Base-by-base conservation (phyloP, 2,329 filamentous ascomycete species). In the Apiospora marii region DNA sequence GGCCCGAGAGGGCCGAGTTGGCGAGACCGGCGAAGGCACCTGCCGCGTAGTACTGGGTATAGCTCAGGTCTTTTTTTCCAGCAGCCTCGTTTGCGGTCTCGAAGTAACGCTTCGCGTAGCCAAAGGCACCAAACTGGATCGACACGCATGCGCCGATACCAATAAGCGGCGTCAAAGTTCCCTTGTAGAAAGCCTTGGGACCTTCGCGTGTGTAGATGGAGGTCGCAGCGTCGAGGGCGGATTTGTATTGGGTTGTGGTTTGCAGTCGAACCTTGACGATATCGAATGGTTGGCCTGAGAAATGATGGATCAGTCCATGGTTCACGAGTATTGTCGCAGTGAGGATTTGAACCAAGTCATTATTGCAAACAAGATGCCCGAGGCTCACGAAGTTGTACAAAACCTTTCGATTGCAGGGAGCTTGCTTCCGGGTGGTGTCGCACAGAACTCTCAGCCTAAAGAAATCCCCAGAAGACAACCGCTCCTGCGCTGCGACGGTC, bases 241-340 rank as follows among this genome's bases (percentile, higher is more conserved):
- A 92, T 70, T 90, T 88, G 87, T 98, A 97, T 77, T 94, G 90
- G 30, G 89, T 91, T 71, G 93, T 93, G 22, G 96, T 99, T 84
- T 99, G 96, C 68, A 99, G 89, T 72, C 96, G 94, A 79, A 99
- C 96, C 86, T 99, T 99, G 86, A 99, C 92, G 76, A 98, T 98
- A 87, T 98, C 96, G 81, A 92, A 92, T 73, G 90, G 91, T 82
- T 92, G 91, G 79, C 91, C 90, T 92, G 79, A 24, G 58, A 16
- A 34, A 51, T 68, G 67, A 37, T 12, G 41, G 13, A 51, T 75
- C 73, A 70, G 72, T 34, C 37, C 14, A 24, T 43, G 49, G 70
- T 48, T 19, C 24, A 24, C 16, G 24, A 48, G 24, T n/a, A 4
- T 10, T 14, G 6, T 2, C 43, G 22, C 14, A 34, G 14, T n/a